Conservation (phyloP, 495 filamentous ascomycete genomes). For the Terfezia boudieri region DNA sequence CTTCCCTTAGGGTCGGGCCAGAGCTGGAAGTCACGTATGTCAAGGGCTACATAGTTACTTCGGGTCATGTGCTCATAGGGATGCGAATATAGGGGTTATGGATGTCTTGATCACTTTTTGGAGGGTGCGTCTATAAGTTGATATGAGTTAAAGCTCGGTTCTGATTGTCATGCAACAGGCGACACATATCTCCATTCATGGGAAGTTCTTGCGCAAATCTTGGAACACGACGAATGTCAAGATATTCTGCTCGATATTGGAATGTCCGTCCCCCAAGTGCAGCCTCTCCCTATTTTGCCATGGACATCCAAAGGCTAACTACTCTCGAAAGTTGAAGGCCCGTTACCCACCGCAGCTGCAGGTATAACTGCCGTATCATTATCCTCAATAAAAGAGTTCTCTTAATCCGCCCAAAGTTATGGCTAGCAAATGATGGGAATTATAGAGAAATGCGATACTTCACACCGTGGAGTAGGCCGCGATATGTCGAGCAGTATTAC, state of each 20-base stretch:
- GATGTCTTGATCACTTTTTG: constrained; percentile 49
- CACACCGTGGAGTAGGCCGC: constrained; percentile 37
- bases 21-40: constrained; percentile 39
- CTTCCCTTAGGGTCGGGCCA: constrained; percentile 54
- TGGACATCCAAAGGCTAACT: background rate
- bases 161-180: constrained; percentile 4
- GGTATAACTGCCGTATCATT: constrained; percentile 57
- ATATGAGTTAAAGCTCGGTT: background rate
- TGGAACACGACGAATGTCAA: constrained; percentile 40
- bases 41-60: background rate
- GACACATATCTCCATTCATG: constrained; percentile 42
- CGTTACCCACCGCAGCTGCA: constrained; percentile 39
- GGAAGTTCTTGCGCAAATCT: constrained; percentile 45
- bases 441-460: constrained; percentile 54
- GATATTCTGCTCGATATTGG: constrained; percentile 66
- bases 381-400: constrained; percentile 43
- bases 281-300: background rate
- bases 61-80: background rate
- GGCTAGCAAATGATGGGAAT: constrained; percentile 58
- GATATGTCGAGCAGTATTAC: constrained; percentile 47
- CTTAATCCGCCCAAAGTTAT: constrained; percentile 65
- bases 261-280: constrained; percentile 26
- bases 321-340: constrained; percentile 7
- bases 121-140: constrained; percentile 20
- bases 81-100: constrained; percentile 35